Evolutionary conservation across 2,329 filamentous ascomycete species (phyloP).

Genomic region (Dactylellina sp.): DNA sequence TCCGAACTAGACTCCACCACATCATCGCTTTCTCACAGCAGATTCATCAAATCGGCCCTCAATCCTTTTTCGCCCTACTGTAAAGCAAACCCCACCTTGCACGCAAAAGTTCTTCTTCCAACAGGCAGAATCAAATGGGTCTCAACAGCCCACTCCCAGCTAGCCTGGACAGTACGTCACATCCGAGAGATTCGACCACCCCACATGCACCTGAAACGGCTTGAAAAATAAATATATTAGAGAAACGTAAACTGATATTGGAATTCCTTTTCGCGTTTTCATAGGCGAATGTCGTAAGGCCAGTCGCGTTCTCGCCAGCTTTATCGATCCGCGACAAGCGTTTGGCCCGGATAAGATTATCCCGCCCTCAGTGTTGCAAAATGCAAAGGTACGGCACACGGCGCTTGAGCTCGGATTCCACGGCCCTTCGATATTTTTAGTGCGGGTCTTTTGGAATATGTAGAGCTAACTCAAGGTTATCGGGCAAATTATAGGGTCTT

Average conservation of each 20-base stretch:
- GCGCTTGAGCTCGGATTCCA: not conserved
- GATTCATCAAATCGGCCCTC: too few species aligned
- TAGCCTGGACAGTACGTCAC: constrained; percentile 68
- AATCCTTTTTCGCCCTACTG: not conserved
- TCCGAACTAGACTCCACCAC: not conserved
- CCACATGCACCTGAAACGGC: constrained; percentile 59
- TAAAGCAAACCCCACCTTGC: not conserved
- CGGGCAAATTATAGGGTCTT: constrained; percentile 71
- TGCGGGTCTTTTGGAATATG: not conserved
- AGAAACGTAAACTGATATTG: constrained; percentile 2
- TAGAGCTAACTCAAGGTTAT: not conserved
- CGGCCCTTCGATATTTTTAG: not conserved
- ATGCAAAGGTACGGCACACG: constrained; percentile 77
- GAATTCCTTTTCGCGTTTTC: constrained; percentile 38
- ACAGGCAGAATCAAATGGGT: constrained; percentile 59
- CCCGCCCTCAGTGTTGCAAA: constrained; percentile 85
- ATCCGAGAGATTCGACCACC: constrained; percentile 30
- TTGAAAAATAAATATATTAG: not conserved
- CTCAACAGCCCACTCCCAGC: constrained; percentile 70
- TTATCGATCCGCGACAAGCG: constrained; percentile 90
- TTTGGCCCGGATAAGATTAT: constrained; percentile 98
- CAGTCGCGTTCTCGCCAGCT: constrained; percentile 92
- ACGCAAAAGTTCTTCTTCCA: constrained; percentile 1
- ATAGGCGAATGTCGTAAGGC: constrained; percentile 97
- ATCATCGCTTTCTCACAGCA: not conserved